A percentile compares a stretch with the other conserved stretches of the same genome.
Conservation (phyloP, 2,329 filamentous ascomycete genomes). For the Fusarium sp. region DNA sequence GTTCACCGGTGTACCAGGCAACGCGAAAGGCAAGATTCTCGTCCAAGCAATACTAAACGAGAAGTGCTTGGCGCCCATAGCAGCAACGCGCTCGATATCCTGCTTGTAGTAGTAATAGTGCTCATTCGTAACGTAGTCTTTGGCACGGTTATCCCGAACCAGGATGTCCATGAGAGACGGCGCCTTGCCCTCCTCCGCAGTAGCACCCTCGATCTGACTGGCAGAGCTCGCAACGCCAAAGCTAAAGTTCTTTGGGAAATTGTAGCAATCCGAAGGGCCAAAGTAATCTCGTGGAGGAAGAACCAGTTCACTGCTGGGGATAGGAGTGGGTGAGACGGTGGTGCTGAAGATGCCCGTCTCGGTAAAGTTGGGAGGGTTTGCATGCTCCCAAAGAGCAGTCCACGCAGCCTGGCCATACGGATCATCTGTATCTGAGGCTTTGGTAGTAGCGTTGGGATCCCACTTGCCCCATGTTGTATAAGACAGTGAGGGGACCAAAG, state of each 20-base stretch:
- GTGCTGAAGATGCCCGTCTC: slow-evolving; percentile 53
- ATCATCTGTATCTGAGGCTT: slow-evolving; percentile 47
- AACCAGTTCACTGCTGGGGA: slow-evolving; percentile 66
- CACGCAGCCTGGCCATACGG: slow-evolving; percentile 50
- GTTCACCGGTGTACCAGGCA: slow-evolving; percentile 63
- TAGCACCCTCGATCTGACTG: slow-evolving; percentile 60
- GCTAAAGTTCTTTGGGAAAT: slow-evolving; percentile 60
- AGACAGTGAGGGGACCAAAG: slow-evolving; percentile 45
- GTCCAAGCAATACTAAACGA: slow-evolving; percentile 65
- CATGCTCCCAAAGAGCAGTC: slow-evolving; percentile 50
- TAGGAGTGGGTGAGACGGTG: slow-evolving; percentile 65
- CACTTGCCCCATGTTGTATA: slow-evolving; percentile 53
- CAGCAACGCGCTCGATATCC: slow-evolving; percentile 64
- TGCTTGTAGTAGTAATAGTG: slow-evolving; percentile 68
- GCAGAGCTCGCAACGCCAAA: slow-evolving; percentile 63
- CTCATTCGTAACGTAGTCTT: slow-evolving; percentile 58
- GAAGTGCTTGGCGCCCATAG: slow-evolving; percentile 63
- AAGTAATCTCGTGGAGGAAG: slow-evolving; percentile 66
- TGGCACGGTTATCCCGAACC: slow-evolving; percentile 39
- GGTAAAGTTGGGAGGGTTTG: slow-evolving; percentile 52
- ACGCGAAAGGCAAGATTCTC: slow-evolving; percentile 63
- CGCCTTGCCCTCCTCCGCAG: slow-evolving; percentile 56
- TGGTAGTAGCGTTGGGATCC: slow-evolving; percentile 47
- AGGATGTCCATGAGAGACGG: slow-evolving; percentile 59
- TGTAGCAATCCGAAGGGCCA: slow-evolving; percentile 60